phyloP scores from a whole-genome alignment of 805 yeast species.

The Millerozyma acaciae region DNA sequence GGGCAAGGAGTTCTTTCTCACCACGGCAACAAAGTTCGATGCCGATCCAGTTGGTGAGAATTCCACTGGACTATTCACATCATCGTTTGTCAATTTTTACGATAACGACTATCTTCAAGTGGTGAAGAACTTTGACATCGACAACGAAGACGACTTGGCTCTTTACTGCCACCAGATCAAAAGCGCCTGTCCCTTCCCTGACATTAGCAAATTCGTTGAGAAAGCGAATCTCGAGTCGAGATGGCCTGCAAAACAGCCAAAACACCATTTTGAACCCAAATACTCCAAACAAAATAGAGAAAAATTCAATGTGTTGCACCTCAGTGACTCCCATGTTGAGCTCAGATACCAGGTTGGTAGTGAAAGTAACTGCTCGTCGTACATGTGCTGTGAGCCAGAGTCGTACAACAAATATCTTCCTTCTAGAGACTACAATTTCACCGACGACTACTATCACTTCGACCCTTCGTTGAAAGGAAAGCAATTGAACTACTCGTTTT shows the following conservation, averaged over 20 bases:
- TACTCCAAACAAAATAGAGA: constrained; percentile 21
- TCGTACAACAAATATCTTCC: constrained; percentile 33
- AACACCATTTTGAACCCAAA: constrained; percentile 25
- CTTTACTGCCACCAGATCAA: constrained; percentile 53
- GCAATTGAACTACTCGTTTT: constrained; percentile 16
- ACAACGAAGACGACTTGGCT: constrained; percentile 34
- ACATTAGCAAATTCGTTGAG: constrained; percentile 46
- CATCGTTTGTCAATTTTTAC: constrained; percentile 25
- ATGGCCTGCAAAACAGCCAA: constrained; percentile 34
- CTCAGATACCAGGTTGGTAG: constrained; percentile 50
- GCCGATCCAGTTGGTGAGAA: constrained; percentile 17
- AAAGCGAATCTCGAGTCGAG: constrained; percentile 21
- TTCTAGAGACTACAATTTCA: constrained; percentile 23
- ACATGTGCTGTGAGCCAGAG: constrained; percentile 61
- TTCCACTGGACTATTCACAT: constrained; percentile 20
- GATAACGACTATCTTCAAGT: constrained; percentile 39
- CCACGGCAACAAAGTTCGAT: constrained; percentile 22
- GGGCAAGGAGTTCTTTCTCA: constrained; percentile 34
- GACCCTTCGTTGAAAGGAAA: constrained; percentile 7
- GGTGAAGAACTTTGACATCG: constrained; percentile 30
- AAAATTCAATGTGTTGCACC: constrained; percentile 58
- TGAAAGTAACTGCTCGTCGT: constrained; percentile 53
- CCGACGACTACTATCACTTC: constrained; percentile 19
- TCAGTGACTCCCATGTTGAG: constrained; percentile 65
- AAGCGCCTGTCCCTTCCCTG: constrained; percentile 47